Conservation (phyloP, 2,329 filamentous ascomycete genomes). For the Ophiocordyceps sinensis region DNA sequence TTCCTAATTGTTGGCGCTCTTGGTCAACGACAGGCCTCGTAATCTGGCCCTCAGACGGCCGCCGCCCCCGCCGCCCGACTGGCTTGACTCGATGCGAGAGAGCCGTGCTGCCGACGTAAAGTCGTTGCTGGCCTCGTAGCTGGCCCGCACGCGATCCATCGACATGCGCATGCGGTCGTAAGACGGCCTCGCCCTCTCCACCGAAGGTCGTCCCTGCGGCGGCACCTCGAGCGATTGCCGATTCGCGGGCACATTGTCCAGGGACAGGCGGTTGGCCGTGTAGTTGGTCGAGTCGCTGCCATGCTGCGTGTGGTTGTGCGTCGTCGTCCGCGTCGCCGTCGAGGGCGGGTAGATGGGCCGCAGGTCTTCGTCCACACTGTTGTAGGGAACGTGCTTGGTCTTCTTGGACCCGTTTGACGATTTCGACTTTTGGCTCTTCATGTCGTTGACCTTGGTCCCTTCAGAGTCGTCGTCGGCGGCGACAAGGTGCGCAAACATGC, state of each 20-base stretch:
- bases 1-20: conserved; percentile 22
- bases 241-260: conserved; percentile 27
- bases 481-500: conserved; percentile 61
- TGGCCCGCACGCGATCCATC: conserved; percentile 71
- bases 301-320: conserved; percentile 71
- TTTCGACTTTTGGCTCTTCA: conserved; percentile 26
- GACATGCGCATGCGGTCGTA: conserved; percentile 77
- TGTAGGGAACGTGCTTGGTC: conserved; percentile 39
- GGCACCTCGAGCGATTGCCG: conserved; percentile 45
- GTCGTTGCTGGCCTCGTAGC: conserved; percentile 77
- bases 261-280: conserved; percentile 49
- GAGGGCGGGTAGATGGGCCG: conserved; percentile 90
- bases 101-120: conserved; percentile 84
- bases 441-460: conserved; percentile 21
- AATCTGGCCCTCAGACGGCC: conserved; percentile 21
- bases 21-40: conserved; percentile 28
- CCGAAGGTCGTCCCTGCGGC: conserved; percentile 33
- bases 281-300: conserved; percentile 92
- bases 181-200: conserved; percentile 63
- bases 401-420: conserved; percentile 47
- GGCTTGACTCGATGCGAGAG: conserved; percentile 63
- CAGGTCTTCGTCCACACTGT: conserved; percentile 69
- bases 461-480: conserved; percentile 17
- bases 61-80: conserved; percentile 4
- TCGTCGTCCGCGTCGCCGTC: conserved; percentile 60